phyloP scores from a whole-genome alignment of 805 yeast species.

The Candida ficus region DNA sequence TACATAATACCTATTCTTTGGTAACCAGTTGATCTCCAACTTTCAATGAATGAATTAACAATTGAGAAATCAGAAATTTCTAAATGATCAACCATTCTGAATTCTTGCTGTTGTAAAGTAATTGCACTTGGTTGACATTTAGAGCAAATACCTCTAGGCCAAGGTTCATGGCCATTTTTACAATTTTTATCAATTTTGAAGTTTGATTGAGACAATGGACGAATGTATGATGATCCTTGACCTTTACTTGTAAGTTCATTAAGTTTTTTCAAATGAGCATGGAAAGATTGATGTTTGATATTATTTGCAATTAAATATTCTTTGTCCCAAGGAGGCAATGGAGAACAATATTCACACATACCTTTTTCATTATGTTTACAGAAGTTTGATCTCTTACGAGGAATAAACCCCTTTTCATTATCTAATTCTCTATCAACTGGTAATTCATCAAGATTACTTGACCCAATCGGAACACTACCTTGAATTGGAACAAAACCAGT shows the following conservation, averaged over 20 bases:
- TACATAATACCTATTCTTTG: conserved; percentile 85
- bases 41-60: conserved; percentile 78
- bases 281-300: conserved; percentile 86
- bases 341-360: conserved; percentile 97
- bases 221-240: conserved; percentile 60
- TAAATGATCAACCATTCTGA: conserved; percentile 96
- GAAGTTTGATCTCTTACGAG: conserved; percentile 52
- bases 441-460: conserved; percentile 41
- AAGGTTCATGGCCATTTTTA: conserved; percentile 79
- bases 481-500: conserved; percentile 5
- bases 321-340: conserved; percentile 92
- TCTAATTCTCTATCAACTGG: conserved; percentile 65
- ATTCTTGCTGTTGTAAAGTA: conserved; percentile 82
- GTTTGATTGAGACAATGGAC: conserved; percentile 71
- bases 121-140: conserved; percentile 96
- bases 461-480: no score
- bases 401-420: conserved; percentile 64
- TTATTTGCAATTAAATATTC: conserved; percentile 66
- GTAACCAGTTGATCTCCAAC: conserved; percentile 85
- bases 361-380: conserved; percentile 91
- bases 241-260: conserved; percentile 59
- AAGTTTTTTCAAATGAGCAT: conserved; percentile 71
- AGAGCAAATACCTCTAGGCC: conserved; percentile 94
- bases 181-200: conserved; percentile 64
- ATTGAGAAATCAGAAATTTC: conserved; percentile 75